Percentiles rank a stretch among this genome's conserved stretches.
phyloP scores from a whole-genome alignment of 2,329 filamentous ascomycete genomes.

The Colletotrichum sp. region DNA sequence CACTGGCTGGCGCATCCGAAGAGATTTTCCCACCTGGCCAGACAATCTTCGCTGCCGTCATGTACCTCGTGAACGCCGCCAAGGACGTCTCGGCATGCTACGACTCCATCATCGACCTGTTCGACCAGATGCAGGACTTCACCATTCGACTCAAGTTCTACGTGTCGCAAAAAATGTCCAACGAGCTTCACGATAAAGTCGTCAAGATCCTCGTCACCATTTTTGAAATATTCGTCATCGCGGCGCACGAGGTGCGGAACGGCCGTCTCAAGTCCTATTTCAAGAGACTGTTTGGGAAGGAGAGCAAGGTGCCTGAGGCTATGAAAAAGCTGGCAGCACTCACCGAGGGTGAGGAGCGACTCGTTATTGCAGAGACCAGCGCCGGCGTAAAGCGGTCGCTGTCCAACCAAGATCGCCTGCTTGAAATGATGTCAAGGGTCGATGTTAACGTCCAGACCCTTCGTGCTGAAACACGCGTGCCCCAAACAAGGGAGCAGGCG shows the following conservation, averaged over 20 bases:
- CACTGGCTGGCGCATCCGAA: constrained; percentile 38
- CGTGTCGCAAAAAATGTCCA: constrained; percentile 40
- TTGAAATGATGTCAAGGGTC: constrained; percentile 30
- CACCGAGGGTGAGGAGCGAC: constrained; percentile 44
- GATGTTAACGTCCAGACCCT: constrained; percentile 40
- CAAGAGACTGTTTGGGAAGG: constrained; percentile 42
- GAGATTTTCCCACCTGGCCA: constrained; percentile 46
- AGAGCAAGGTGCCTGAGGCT: constrained; percentile 42
- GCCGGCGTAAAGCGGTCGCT: constrained; percentile 40
- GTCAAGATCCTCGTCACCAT: constrained; percentile 46
- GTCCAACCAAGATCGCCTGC: constrained; percentile 39
- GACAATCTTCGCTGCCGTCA: constrained; percentile 46
- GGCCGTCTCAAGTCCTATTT: constrained; percentile 48
- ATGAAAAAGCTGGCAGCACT: constrained; percentile 45
- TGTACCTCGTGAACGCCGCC: constrained; percentile 48
- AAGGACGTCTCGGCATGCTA: constrained; percentile 49
- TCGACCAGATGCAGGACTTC: constrained; percentile 48
- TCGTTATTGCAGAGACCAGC: constrained; percentile 50
- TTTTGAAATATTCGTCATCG: constrained; percentile 50
- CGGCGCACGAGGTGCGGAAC: constrained; percentile 44
- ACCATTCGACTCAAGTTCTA: constrained; percentile 47
- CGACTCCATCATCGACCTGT: constrained; percentile 49
- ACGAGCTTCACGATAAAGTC: constrained; percentile 42
- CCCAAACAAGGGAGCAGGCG: constrained; percentile 31
- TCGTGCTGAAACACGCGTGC: constrained; percentile 32